Base-by-base conservation (phyloP, 495 filamentous ascomycete species). In the Aspergillus biplanus region DNA sequence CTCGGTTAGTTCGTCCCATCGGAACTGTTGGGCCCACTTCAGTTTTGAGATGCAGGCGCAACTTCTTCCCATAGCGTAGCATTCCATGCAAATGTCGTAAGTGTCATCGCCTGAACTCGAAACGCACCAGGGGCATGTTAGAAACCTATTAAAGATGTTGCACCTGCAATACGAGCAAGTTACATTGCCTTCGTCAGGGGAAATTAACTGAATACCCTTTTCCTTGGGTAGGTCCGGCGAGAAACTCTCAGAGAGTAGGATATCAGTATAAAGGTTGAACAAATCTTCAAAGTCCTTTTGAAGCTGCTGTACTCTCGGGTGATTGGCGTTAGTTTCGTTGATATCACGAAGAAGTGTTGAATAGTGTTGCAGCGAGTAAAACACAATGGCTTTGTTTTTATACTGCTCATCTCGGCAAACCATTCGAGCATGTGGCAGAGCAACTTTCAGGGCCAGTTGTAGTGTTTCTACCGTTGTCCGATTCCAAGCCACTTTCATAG, bases 401-500 rank as follows among this genome's bases (percentile, higher is more conserved):
- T 99, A 99, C 71, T 97, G 92, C 68, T 99, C 95, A 64, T 99
- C 95, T n/a, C 95, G 92, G 71, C 95, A 97, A 33, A 98, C 93
- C 68, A 97, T 85, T 27, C 92, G 83, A 5, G 94, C 91, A 61
- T 92, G 90, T 1, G 92, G 92, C 4, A 99, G 79, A 0, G 93
- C 92, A 76, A 97, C 94, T 55, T 85, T 82, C 31, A 99, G 75
- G 0, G 94, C 94, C 75, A 95, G 78, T 55, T 92, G 87, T 0
- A 99, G 79, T 0, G 95, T 97, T 64, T 97, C 91, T 5, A 90
- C 91, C 0, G 93, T 98, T 0, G 90, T 97, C n/a, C 95, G 82
- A 74, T 99, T 99, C 95, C 95, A 99, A 6, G 95, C 95, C 27
- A 93, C 92, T 73, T 99, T 99, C 84, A 97, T 90, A 0, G 94